Base-by-base conservation (phyloP, 345 rosid species). In the Eucalyptus cloeziana region DNA sequence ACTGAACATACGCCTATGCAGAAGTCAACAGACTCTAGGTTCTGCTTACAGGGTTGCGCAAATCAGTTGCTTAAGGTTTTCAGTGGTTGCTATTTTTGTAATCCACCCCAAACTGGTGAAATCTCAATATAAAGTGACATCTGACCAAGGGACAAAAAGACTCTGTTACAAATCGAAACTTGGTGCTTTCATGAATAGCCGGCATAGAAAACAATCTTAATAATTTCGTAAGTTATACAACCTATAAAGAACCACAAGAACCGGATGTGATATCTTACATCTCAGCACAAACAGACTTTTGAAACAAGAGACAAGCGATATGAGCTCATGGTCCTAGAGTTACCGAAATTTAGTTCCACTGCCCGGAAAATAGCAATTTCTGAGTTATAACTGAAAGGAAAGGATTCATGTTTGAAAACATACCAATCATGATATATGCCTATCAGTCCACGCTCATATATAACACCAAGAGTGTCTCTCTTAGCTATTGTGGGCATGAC, bases 371-470 rank as follows among this genome's bases (percentile, higher is more conserved):
- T 49, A 76, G 62, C 37, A 52, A 50, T 24, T 60, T 43, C 86
- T n/a, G 47, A 33, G 85, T 76, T 60, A 45, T 17, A 87, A 62
- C 87, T 21, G 21, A 86, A 89, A 47, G 22, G 24, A 90, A 86
- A 67, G 86, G 79, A 69, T 88, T 87, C 54, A 88, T 85, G 64
- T 86, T 87, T 91, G 86, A 88, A n/a, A 49, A 80, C 58, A 67
- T 94, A 95, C 97, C 97, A 95, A 87, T 95, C 97, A 93, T 95
- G 97, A 92, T 95, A 95, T 81, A 95, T 95, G 90, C 97, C 97
- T n/a, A 95, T 95, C 88, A 95, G 91, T 56, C 97, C 97, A 67
- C 96, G 92, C 88, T 95, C 95, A 37, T 87, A 93, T 64, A 95
- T 91, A 62, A 92, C 95, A 62, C 96, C 95, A 31, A 95, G 90